Evolutionary conservation across 306 rosid species (phyloP).

Genomic region (Dryas octopetala): DNA sequence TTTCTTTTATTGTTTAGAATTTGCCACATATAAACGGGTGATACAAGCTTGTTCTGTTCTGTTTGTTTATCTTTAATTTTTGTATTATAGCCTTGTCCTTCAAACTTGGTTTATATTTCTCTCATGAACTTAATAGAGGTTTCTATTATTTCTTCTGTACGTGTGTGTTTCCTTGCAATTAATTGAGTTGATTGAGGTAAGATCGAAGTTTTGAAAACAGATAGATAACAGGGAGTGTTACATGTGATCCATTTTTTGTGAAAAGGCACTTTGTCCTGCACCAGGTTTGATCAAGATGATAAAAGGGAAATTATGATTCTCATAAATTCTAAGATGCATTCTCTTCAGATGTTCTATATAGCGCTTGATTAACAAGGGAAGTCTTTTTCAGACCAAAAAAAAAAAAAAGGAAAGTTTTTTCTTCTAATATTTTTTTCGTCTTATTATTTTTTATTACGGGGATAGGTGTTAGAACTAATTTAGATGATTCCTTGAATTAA

Average conservation of each 20-base stretch:
- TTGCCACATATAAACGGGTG: neutral
- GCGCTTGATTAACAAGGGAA: neutral
- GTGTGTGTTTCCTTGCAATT: neutral
- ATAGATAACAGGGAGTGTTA: neutral
- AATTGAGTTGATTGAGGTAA: slow-evolving; percentile 3
- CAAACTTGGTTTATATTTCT: neutral
- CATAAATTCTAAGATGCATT: neutral
- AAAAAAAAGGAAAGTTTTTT: too few species aligned
- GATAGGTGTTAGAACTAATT: too few species aligned
- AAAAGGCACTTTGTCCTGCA: neutral
- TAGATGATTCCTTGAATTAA: too few species aligned
- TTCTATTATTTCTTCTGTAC: neutral
- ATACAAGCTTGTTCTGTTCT: neutral
- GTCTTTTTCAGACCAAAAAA: too few species aligned
- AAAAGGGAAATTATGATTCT: neutral
- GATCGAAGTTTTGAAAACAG: neutral
- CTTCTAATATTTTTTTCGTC: neutral
- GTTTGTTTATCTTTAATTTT: neutral
- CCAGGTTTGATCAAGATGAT: slow-evolving; percentile 7
- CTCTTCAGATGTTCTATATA: neutral
- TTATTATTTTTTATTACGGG: neutral
- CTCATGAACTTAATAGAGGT: neutral
- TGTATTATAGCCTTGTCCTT: neutral
- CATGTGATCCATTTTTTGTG: neutral
- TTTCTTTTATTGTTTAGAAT: neutral